These are phyloP conservation scores for Rhizopus microsporus DNA, from an alignment of 371 early-diverging fungal genomes.

Conservation along the genomic window DNA sequence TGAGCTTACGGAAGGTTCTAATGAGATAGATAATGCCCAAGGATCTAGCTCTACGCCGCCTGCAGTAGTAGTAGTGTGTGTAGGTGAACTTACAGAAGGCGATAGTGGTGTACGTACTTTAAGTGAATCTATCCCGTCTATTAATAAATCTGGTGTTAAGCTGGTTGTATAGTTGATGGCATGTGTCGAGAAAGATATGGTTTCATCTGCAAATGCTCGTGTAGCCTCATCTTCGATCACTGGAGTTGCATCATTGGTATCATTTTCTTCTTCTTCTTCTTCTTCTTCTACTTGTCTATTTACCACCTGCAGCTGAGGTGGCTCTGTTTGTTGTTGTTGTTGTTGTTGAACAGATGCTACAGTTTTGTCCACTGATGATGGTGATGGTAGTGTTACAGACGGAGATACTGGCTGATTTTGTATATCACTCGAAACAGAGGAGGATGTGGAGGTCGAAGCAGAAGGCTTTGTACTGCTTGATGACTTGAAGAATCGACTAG, in stretches of 20 bases:
- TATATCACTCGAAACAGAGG: slow-evolving; percentile 2
- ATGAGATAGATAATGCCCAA: slow-evolving; percentile 6
- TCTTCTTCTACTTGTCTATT: neutral
- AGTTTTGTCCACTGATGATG: neutral
- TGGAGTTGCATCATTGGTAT: slow-evolving; percentile 5
- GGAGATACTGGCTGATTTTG: neutral
- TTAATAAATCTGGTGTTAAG: slow-evolving; percentile 15
- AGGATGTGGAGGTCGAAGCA: slow-evolving; percentile 6
- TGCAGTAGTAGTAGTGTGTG: neutral
- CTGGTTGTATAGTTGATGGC: neutral
- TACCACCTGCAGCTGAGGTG: neutral
- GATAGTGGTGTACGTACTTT: neutral
- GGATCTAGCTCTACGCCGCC: slow-evolving; percentile 16
- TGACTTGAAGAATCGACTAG: slow-evolving; percentile 15
- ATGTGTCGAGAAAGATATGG: slow-evolving; percentile 14
- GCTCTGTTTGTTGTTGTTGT: neutral
- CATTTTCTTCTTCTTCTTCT: slow-evolving; percentile 22
- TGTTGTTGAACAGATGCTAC: neutral
- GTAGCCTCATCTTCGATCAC: slow-evolving; percentile 49
- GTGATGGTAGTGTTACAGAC: neutral
- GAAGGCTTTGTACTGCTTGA: slow-evolving; percentile 3
- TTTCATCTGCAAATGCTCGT: slow-evolving; percentile 43
- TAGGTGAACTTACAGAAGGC: slow-evolving; percentile 27
- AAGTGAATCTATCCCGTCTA: slow-evolving; percentile 10
- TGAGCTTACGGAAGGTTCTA: slow-evolving; percentile 18